Evolutionary conservation across 768 basidiomycete species (phyloP), one percentile per base, ranked within the genome.

Genomic region (Asterophora parasitica): DNA sequence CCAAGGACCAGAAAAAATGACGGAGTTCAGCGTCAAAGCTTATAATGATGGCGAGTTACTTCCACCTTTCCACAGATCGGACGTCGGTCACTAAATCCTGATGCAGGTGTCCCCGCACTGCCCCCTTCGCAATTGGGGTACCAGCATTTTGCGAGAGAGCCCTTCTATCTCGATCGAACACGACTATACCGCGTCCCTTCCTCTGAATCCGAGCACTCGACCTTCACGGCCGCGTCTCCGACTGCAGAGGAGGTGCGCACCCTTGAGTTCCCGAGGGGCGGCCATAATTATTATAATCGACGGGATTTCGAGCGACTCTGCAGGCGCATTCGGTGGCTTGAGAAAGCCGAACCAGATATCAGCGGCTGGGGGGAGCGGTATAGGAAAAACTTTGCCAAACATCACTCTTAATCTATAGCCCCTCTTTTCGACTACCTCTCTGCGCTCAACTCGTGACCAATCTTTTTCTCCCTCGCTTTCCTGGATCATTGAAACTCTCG

Each of bases 241-340:
- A 48, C 51, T 34, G 46, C 54, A 20, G 49, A 56, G 13, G 55
- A 58, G 8, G 37, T 49, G 3, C 42, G 39, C 1, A 44, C 50
- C n/a, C 54, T 54, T 16, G 46, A 68, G 12, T 71, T 74, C 52
- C 78, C 79, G 16, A 66, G 69, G 26, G 81, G 80, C 10, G 81
- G 82, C 2, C 80, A 84, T 59, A 81, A 81, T 52, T 84, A 83
- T 58, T 82, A 82, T 60, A 78, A 74, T 48, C 69, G 70, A 12
- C 66, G 78, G 28, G 76, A 82, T 55, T 64, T 78, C 58, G 79
- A 83, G 55, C 66, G 65, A 43, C 59, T 75, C 8, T 30, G 63
- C 11, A 66, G 68, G 11, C 66, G 76, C 42, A 65, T 77, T 46
- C 47, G 56, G 11, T 78, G 73, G 76, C 58, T 79, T 9, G 60